Conservation (phyloP, 108 stramenopile species). For the Cyclotella cryptica region DNA sequence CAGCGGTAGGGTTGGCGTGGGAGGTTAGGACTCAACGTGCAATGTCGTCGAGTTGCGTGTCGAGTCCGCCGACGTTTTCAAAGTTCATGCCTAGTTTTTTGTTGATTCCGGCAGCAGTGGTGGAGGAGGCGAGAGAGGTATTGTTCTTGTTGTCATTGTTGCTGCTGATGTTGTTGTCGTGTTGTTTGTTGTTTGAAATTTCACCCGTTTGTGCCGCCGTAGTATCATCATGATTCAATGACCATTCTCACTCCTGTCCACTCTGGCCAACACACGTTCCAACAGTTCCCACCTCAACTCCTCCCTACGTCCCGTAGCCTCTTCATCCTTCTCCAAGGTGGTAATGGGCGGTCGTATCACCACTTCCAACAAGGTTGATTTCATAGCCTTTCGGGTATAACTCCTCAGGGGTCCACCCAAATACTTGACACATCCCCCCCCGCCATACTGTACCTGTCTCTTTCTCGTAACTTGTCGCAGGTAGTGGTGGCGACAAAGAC, state of each 20-base stretch:
- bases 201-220: not conserved
- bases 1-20: constrained; percentile 89
- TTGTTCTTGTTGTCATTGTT: not conserved
- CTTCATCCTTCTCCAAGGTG: constrained; percentile 49
- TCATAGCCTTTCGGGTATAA: constrained; percentile 67
- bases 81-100: constrained; percentile 77
- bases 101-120: constrained; percentile 59
- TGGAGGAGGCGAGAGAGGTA: not conserved
- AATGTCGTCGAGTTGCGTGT: constrained; percentile 79
- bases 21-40: constrained; percentile 84
- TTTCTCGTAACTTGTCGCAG: constrained; percentile 29
- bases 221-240: not conserved
- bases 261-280: constrained; percentile 37
- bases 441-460: constrained; percentile 11
- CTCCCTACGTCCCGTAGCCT: constrained; percentile 35
- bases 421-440: constrained; percentile 67
- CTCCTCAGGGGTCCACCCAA: constrained; percentile 80
- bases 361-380: constrained; percentile 76
- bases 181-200: constrained; percentile 11
- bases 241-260: constrained; percentile 16
- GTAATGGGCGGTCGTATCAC: constrained; percentile 75
- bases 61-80: constrained; percentile 83
- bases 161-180: too few species aligned
- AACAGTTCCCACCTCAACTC: constrained; percentile 46
- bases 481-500: constrained; percentile 33